These are phyloP conservation scores for Isatis lusitanica DNA, from an alignment of 441 rosid species.

Conservation along the genomic window DNA sequence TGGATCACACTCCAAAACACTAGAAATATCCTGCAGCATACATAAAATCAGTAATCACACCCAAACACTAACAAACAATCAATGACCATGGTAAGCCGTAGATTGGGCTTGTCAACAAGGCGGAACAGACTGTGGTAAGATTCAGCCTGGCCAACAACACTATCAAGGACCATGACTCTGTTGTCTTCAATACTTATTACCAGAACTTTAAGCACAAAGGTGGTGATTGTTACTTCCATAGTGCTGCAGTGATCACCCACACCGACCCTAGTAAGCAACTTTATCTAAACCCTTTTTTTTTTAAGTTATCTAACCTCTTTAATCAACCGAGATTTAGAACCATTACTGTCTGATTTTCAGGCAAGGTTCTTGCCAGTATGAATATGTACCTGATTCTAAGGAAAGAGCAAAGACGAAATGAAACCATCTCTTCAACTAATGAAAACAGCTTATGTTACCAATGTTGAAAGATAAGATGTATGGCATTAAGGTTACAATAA, in stretches of 20 bases:
- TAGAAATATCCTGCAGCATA: too few relatives aligned
- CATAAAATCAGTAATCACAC: too few relatives aligned
- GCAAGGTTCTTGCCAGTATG: not conserved
- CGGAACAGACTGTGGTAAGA: slow-evolving; percentile 49
- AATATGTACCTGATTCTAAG: not conserved
- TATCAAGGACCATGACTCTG: slow-evolving; percentile 49
- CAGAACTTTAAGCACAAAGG: slow-evolving; percentile 47
- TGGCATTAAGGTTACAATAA: too few relatives aligned
- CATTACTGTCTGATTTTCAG: not conserved
- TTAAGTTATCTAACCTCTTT: not conserved
- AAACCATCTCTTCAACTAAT: not conserved
- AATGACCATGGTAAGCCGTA: too few relatives aligned
- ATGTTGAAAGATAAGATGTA: not conserved
- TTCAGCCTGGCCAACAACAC: slow-evolving; percentile 47
- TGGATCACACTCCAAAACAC: too few relatives aligned
- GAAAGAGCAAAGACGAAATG: not conserved
- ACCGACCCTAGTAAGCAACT: slow-evolving; percentile 55
- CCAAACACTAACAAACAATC: too few relatives aligned
- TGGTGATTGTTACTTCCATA: slow-evolving; percentile 52
- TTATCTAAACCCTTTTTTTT: not conserved
- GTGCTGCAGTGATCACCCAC: slow-evolving; percentile 54
- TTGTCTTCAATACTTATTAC: slow-evolving; percentile 62
- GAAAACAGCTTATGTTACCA: not conserved
- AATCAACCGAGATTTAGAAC: not conserved
- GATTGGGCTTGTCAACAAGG: slow-evolving; percentile 52